Evolutionary conservation across 768 basidiomycete genomes (phyloP).

Genomic region (Lactarius pseudohatsudake): DNA sequence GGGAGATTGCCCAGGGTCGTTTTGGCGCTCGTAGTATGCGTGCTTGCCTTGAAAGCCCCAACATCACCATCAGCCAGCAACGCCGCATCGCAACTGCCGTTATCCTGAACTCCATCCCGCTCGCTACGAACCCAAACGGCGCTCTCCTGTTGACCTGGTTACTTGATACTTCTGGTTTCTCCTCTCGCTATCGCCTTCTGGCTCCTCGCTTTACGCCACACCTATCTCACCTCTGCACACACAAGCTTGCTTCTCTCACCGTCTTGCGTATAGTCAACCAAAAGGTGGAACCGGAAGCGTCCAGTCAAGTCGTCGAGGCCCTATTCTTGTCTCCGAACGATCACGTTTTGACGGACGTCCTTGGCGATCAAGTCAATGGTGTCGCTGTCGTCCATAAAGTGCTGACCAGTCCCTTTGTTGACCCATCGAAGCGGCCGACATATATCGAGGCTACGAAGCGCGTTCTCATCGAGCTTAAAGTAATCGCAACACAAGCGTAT

Average conservation of each 20-base stretch:
- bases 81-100: constrained; percentile 93
- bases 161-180: constrained; percentile 91
- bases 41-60: constrained; percentile 90
- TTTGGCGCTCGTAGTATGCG: constrained; percentile 98
- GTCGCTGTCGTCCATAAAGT: constrained; percentile 93
- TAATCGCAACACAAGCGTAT: constrained; percentile 92
- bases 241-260: constrained; percentile 94
- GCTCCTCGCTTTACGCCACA: constrained; percentile 97
- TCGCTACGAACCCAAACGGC: constrained; percentile 97
- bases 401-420: constrained; percentile 81
- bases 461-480: constrained; percentile 87
- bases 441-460: constrained; percentile 88
- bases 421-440: constrained; percentile 60
- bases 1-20: constrained; percentile 97
- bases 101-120: constrained; percentile 94
- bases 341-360: constrained; percentile 88
- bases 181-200: constrained; percentile 90
- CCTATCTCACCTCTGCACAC: constrained; percentile 94
- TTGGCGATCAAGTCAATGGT: constrained; percentile 96
- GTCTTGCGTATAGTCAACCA: constrained; percentile 97
- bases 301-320: constrained; percentile 81
- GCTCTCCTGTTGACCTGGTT: constrained; percentile 96
- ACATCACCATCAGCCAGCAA: constrained; percentile 85
- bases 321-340: constrained; percentile 89
- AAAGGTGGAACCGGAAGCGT: constrained; percentile 88